These are phyloP conservation scores for Ophiognomonia clavigignenti-juglandacearum DNA, from an alignment of 2,329 filamentous ascomycete species.

Conservation along the genomic window DNA sequence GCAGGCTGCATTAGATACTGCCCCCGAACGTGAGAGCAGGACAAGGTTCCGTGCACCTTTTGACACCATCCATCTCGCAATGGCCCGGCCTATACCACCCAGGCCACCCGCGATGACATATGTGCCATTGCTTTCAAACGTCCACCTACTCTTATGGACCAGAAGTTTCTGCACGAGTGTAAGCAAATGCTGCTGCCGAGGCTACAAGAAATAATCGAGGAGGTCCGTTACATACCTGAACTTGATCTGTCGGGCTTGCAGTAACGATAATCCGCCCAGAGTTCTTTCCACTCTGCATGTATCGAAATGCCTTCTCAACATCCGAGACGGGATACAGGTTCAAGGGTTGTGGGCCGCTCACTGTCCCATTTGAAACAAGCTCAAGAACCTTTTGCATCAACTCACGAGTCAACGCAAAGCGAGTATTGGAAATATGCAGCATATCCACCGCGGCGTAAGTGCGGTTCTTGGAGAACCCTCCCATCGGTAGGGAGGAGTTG, in stretches of 20 bases:
- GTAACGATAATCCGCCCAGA: not conserved
- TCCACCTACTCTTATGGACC: conserved; percentile 20
- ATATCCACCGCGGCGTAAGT: conserved; percentile 29
- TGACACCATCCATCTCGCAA: conserved; percentile 19
- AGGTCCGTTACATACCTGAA: conserved; percentile 17
- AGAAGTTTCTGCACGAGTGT: conserved; percentile 6
- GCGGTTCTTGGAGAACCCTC: conserved; percentile 32
- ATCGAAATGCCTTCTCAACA: conserved; percentile 1
- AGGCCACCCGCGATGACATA: conserved; percentile 25
- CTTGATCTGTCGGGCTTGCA: not conserved
- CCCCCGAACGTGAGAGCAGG: conserved; percentile 17
- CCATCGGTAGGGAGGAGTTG: conserved; percentile 35
- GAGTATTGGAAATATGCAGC: conserved; percentile 12
- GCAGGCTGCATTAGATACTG: conserved; percentile 2
- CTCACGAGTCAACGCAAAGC: not conserved
- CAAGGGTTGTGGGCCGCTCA: not conserved
- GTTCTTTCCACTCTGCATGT: not conserved
- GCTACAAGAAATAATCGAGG: not conserved
- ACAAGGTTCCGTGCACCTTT: conserved; percentile 19
- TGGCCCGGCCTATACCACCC: conserved; percentile 23
- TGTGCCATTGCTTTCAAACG: conserved; percentile 21
- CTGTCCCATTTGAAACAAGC: conserved; percentile 2
- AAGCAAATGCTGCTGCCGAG: not conserved
- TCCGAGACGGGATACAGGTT: not conserved
- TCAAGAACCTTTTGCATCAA: conserved; percentile 7